Evolutionary conservation across 2,329 filamentous ascomycete genomes (phyloP), one percentile per base, ranked within the genome.

Genomic region (Cordyceps militaris): DNA sequence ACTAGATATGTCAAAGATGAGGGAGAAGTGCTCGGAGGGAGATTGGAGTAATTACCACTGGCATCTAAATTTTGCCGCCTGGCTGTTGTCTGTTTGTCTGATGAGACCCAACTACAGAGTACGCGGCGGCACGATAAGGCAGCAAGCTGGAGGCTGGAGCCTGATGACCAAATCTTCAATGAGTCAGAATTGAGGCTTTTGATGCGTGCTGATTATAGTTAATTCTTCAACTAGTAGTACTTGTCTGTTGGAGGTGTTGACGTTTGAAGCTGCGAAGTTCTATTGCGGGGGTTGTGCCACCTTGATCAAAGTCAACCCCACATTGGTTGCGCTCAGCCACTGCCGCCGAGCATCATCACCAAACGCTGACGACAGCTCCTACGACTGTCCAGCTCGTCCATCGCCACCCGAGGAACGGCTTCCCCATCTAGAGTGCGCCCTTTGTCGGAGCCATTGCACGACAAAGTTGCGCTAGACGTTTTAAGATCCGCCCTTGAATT

Each of bases 301-400:
- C 10, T 4, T 21, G 40, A 3, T 2, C 10, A 5, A 11, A 24
- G 7, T 16, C 16, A 19, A 42, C 49, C 60, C 58, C 51, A 60
- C 55, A 59, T 40, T 49, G 28, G 8, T 19, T 24, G 42, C 42
- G 49, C 57, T 56, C 51, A 60, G 60, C 58, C 60, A 61, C 58
- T 53, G 56, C 23, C 32, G 48, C 57, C 48, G 48, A 44, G 32
- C 30, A 10, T 23, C 42, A 42, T 43, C 40, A 24, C 21, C 40
- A 56, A 48, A 49, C 36, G 60, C 60, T 61, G 60, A 61, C 60
- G 60, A 61, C 58, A 58, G 60, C 60, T 60, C 28, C 46, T 11
- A 56, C 54, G 58, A 58, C 51, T 38, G 28, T 40, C 32, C 44
- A 40, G 48, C 56, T 53, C 34, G n/a, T 10, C 19, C 47, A 47